Conservation (phyloP, 148 eudicot species). For the Fagopyrum homotropicum region DNA sequence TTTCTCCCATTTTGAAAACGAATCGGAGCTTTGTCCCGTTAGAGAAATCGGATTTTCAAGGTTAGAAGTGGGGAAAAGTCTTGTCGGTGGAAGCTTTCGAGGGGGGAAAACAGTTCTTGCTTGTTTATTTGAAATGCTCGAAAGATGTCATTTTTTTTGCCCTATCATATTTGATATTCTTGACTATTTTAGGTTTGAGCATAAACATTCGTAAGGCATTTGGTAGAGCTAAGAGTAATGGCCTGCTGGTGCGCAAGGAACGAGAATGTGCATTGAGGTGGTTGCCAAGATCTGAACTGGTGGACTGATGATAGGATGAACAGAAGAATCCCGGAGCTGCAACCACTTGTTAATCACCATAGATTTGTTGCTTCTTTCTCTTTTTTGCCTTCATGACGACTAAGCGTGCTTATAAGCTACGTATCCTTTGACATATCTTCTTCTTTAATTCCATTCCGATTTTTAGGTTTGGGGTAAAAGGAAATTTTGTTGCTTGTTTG, state of each 20-base stretch:
- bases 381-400: constrained; percentile 41
- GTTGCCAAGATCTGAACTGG: constrained; percentile 28
- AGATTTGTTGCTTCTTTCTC: background rate
- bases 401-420: constrained; percentile 97
- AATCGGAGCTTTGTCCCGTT: constrained; percentile 4
- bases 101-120: background rate
- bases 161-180: background rate
- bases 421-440: constrained; percentile 58
- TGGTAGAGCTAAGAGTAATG: constrained; percentile 9
- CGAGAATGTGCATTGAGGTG: constrained; percentile 2
- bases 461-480: background rate
- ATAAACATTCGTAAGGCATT: background rate
- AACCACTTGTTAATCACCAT: background rate
- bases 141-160: background rate
- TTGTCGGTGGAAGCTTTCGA: background rate
- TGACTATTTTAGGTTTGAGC: too few species aligned
- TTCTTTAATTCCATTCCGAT: background rate
- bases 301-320: constrained; percentile 16
- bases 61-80: background rate
- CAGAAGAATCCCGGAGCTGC: background rate
- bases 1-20: background rate
- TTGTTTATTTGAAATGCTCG: background rate
- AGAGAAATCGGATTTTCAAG: background rate
- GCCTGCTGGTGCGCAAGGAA: background rate
- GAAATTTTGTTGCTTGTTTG: background rate